phyloP scores from a whole-genome alignment of 371 early-diverging fungal species.

The Nematocida ironsii region DNA sequence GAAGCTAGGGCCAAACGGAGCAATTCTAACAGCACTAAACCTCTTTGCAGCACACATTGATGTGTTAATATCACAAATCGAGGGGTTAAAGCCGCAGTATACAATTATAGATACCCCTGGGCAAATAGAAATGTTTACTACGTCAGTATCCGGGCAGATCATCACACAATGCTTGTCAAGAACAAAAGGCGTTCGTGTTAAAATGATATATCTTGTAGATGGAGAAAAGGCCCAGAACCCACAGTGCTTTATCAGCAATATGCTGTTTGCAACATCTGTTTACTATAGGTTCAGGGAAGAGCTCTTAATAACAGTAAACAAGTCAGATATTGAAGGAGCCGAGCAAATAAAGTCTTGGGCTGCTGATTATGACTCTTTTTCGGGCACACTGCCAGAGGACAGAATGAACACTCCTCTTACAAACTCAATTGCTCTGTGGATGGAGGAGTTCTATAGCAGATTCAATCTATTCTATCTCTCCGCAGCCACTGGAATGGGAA shows the following conservation, averaged over 20 bases:
- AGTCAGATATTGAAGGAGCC: constrained; percentile 83
- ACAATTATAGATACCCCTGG: constrained; percentile 97
- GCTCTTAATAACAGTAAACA: constrained; percentile 90
- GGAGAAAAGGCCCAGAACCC: constrained; percentile 84
- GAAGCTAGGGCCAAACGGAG: constrained; percentile 96
- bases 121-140: constrained; percentile 98
- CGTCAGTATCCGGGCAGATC: constrained; percentile 94
- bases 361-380: constrained; percentile 87
- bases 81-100: constrained; percentile 85
- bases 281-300: constrained; percentile 74
- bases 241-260: constrained; percentile 96
- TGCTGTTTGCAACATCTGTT: constrained; percentile 88
- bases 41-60: constrained; percentile 90
- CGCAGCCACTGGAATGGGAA: constrained; percentile 85
- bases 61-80: constrained; percentile 86
- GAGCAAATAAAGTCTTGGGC: constrained; percentile 88
- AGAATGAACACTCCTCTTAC: constrained; percentile 77
- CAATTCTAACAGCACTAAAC: constrained; percentile 89
- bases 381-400: constrained; percentile 74
- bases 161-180: constrained; percentile 80
- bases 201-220: constrained; percentile 90
- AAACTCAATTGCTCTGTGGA: constrained; percentile 84
- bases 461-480: constrained; percentile 78
- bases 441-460: constrained; percentile 93
- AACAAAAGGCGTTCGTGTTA: constrained; percentile 81